Conservation (phyloP, 257 asterid species). For the Scutellaria minor region DNA sequence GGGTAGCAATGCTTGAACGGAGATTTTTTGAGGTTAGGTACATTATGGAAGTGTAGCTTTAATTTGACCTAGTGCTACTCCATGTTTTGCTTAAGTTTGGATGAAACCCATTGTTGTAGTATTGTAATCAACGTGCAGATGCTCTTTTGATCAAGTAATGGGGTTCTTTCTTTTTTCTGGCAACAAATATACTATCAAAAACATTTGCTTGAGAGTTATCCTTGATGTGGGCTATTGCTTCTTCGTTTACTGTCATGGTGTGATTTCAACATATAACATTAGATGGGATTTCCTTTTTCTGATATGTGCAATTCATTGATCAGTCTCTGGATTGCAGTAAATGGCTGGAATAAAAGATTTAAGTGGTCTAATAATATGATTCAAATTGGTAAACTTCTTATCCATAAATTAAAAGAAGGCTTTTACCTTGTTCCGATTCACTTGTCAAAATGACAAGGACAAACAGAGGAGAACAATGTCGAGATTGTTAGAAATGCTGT, state of each 20-base stretch:
- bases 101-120: constrained; percentile 33
- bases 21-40: constrained; percentile 32
- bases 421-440: not conserved
- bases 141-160: constrained; percentile 33
- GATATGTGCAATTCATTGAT: not conserved
- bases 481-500: constrained; percentile 18
- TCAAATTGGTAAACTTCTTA: constrained; percentile 18
- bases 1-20: constrained; percentile 45
- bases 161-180: constrained; percentile 30
- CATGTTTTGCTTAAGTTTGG: constrained; percentile 35
- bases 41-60: constrained; percentile 38
- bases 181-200: not conserved
- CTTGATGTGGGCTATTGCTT: constrained; percentile 11
- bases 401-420: not conserved
- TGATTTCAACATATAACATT: constrained; percentile 1
- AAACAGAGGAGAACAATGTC: not conserved
- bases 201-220: constrained; percentile 5
- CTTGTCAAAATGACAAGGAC: not conserved
- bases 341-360: constrained; percentile 6
- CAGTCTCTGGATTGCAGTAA: constrained; percentile 11
- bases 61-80: constrained; percentile 29
- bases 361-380: not conserved
- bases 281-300: not conserved
- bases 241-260: constrained; percentile 3
- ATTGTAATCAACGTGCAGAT: constrained; percentile 23